Percentiles rank a stretch among this genome's conserved stretches.
phyloP scores from a whole-genome alignment of 2,329 filamentous ascomycete species.

The Samsoniella hepiali region DNA sequence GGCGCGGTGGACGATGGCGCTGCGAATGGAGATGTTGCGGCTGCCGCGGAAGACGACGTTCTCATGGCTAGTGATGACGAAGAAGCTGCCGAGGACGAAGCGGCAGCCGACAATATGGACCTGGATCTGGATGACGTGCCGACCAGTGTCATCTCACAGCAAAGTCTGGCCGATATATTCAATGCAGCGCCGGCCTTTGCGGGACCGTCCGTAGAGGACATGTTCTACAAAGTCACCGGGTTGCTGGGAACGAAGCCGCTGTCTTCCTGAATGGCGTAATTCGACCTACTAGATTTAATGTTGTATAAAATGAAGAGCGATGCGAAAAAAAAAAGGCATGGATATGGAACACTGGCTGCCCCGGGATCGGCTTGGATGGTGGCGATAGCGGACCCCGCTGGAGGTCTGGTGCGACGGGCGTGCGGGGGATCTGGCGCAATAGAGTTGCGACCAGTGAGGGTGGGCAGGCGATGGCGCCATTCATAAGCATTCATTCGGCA shows the following conservation, averaged over 20 bases:
- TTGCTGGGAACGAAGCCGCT: slow-evolving; percentile 56
- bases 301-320: slow-evolving; percentile 4
- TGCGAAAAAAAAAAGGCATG: slow-evolving; percentile 17
- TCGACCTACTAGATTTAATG: not conserved
- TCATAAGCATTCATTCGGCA: slow-evolving; percentile 10
- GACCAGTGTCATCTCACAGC: slow-evolving; percentile 61
- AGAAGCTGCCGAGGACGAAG: slow-evolving; percentile 33
- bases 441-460: slow-evolving; percentile 11
- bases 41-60: slow-evolving; percentile 35
- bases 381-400: slow-evolving; percentile 1
- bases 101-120: slow-evolving; percentile 42
- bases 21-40: slow-evolving; percentile 28
- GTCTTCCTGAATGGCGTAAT: slow-evolving; percentile 22
- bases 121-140: slow-evolving; percentile 50
- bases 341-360: slow-evolving; percentile 6
- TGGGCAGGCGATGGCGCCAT: slow-evolving; percentile 19
- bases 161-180: slow-evolving; percentile 68
- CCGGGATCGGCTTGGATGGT: slow-evolving; percentile 5
- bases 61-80: slow-evolving; percentile 44
- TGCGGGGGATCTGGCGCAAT: slow-evolving; percentile 5
- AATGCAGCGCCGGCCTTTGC: slow-evolving; percentile 66
- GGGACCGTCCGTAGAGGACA: slow-evolving; percentile 67
- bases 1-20: slow-evolving; percentile 24
- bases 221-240: slow-evolving; percentile 69
- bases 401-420: not conserved